A percentile compares a stretch with the other conserved stretches of the same genome.
These are phyloP conservation scores for Boletellus sp. DNA, from an alignment of 768 basidiomycete species.

Conservation along the genomic window DNA sequence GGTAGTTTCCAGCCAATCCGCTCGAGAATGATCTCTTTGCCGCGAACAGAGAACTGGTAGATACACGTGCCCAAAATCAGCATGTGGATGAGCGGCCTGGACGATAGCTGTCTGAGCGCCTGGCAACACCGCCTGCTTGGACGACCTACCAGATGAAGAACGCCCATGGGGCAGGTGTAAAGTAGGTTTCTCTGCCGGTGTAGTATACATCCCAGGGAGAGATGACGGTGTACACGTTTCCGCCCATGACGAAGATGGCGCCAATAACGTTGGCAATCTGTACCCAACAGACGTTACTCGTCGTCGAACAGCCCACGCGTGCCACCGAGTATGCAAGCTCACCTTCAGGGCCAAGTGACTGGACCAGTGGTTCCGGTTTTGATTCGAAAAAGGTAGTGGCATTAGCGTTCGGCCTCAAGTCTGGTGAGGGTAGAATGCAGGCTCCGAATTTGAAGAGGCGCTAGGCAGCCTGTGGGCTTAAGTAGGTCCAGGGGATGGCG, in stretches of 20 bases:
- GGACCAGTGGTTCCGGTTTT: constrained; percentile 37
- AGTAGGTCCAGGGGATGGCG: constrained; percentile 19
- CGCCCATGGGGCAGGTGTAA: constrained; percentile 62
- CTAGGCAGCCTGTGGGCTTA: constrained; percentile 18
- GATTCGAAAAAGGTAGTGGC: constrained; percentile 22
- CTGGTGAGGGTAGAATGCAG: constrained; percentile 11
- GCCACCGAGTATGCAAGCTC: neutral
- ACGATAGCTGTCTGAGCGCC: neutral
- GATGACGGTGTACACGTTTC: constrained; percentile 58
- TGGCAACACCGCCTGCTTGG: neutral
- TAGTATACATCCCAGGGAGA: constrained; percentile 48
- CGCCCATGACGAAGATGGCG: constrained; percentile 54
- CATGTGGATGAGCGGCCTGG: constrained; percentile 59
- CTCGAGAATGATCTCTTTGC: constrained; percentile 57
- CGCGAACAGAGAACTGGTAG: constrained; percentile 54
- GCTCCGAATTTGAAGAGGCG: constrained; percentile 10
- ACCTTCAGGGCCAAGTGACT: constrained; percentile 57
- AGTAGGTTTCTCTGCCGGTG: constrained; percentile 56
- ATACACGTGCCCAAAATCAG: constrained; percentile 63
- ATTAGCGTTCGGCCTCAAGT: constrained; percentile 9
- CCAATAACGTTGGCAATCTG: constrained; percentile 54
- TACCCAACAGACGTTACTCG: neutral
- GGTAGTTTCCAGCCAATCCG: constrained; percentile 66
- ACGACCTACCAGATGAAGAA: constrained; percentile 55
- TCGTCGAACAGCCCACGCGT: constrained; percentile 2